Conservation (phyloP, 257 asterid species). For the Forsythia suspensa region DNA sequence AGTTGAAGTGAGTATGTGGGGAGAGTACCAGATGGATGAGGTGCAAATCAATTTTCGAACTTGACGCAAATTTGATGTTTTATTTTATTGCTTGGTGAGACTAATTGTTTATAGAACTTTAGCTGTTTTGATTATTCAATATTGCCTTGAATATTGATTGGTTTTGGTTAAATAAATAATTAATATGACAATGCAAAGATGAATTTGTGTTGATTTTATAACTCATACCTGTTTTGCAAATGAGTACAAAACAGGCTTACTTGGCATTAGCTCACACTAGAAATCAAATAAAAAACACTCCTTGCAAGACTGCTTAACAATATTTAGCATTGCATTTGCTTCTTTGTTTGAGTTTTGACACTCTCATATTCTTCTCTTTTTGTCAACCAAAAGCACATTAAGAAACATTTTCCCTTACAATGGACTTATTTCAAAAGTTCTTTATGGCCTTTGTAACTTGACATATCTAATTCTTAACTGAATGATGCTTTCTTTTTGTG, state of each 20-base stretch:
- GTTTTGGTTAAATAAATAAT: not conserved
- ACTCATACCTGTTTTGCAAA: not conserved
- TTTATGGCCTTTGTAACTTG: not conserved
- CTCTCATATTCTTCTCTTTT: not conserved
- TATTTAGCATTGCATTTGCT: not conserved
- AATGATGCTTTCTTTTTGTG: not conserved
- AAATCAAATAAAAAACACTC: not conserved
- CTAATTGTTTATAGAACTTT: not conserved
- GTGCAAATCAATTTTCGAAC: not conserved
- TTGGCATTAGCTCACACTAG: not conserved
- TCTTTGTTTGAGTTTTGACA: not conserved
- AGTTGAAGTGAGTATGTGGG: conserved; percentile 8
- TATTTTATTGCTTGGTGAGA: not conserved
- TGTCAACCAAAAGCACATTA: not conserved
- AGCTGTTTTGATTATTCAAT: not conserved
- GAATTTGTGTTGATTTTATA: not conserved
- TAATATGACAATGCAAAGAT: not conserved
- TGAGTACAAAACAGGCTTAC: not conserved
- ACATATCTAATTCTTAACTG: not conserved
- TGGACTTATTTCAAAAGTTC: not conserved
- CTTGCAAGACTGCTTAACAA: not conserved
- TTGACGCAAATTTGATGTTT: not conserved
- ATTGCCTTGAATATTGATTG: not conserved
- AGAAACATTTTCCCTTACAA: not conserved
- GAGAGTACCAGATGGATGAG: not conserved